Evolutionary conservation across 2,329 filamentous ascomycete species (phyloP).

Genomic region (Diaporthe longicolla): DNA sequence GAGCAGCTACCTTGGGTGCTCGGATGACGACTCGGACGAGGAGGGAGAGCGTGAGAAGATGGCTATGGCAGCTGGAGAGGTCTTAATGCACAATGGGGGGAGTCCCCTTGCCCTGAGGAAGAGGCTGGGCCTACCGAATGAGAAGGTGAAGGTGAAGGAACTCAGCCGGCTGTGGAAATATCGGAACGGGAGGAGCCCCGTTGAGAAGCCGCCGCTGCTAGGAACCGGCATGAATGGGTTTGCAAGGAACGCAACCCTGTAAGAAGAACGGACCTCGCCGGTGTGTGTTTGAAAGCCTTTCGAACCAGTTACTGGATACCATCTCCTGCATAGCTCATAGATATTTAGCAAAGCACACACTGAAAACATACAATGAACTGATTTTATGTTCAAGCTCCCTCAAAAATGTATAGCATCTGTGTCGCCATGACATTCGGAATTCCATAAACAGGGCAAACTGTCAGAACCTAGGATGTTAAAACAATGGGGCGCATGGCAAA

Average conservation of each 20-base stretch:
- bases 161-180: constrained; percentile 75
- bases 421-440: too few relatives aligned
- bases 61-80: constrained; percentile 31
- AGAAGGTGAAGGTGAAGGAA: constrained; percentile 68
- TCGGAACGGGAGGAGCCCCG: constrained; percentile 69
- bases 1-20: constrained; percentile 60
- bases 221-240: constrained; percentile 43
- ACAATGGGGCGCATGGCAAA: neutral
- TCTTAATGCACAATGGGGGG: constrained; percentile 49
- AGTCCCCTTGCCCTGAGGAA: constrained; percentile 46
- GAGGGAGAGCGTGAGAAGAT: constrained; percentile 45
- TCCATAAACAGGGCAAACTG: too few relatives aligned
- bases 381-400: neutral
- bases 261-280: neutral
- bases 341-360: neutral
- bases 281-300: neutral
- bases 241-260: constrained; percentile 28
- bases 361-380: neutral
- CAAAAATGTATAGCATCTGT: too few relatives aligned
- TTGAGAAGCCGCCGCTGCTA: constrained; percentile 57
- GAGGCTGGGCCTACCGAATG: constrained; percentile 46
- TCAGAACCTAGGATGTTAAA: too few relatives aligned
- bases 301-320: neutral
- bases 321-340: neutral
- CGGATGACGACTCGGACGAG: constrained; percentile 57